Conservation (phyloP, 1,284 basidiomycete species). For the Ustilago trichophora region DNA sequence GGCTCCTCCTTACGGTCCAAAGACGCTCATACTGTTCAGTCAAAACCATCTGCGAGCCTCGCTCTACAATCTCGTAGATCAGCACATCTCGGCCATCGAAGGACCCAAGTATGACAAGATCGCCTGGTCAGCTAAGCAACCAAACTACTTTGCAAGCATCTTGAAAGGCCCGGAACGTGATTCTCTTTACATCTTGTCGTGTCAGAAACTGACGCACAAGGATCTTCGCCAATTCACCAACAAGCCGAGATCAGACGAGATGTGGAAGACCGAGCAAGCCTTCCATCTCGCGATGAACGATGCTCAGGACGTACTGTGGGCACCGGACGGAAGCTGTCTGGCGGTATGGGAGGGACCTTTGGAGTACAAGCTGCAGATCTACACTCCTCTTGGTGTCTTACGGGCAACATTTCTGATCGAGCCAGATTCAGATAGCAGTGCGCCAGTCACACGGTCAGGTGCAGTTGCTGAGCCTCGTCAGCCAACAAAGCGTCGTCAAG, state of each 20-base stretch:
- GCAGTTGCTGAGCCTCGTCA: constrained; percentile 14
- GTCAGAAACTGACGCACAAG: constrained; percentile 14
- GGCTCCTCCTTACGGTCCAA: constrained; percentile 44
- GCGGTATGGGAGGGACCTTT: constrained; percentile 79
- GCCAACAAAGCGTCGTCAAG: constrained; percentile 11
- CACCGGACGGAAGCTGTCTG: constrained; percentile 80
- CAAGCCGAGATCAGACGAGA: constrained; percentile 23
- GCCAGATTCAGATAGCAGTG: constrained; percentile 24
- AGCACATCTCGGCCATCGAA: constrained; percentile 45
- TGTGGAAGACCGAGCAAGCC: constrained; percentile 71
- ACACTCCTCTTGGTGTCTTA: constrained; percentile 77
- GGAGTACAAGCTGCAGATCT: constrained; percentile 81
- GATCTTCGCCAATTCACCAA: constrained; percentile 23
- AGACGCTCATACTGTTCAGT: constrained; percentile 46
- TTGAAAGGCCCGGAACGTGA: constrained; percentile 41
- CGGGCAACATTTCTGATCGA: constrained; percentile 73
- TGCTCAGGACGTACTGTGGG: constrained; percentile 78
- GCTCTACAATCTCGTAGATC: constrained; percentile 46
- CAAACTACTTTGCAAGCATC: constrained; percentile 35
- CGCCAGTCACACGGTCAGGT: constrained; percentile 24
- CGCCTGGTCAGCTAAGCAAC: constrained; percentile 28
- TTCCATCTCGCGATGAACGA: constrained; percentile 81
- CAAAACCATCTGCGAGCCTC: constrained; percentile 42
- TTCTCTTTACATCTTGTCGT: constrained; percentile 25
- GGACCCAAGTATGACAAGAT: constrained; percentile 46